These are phyloP conservation scores for Microcera coccophila DNA, from an alignment of 2,329 filamentous ascomycete species.

Conservation along the genomic window DNA sequence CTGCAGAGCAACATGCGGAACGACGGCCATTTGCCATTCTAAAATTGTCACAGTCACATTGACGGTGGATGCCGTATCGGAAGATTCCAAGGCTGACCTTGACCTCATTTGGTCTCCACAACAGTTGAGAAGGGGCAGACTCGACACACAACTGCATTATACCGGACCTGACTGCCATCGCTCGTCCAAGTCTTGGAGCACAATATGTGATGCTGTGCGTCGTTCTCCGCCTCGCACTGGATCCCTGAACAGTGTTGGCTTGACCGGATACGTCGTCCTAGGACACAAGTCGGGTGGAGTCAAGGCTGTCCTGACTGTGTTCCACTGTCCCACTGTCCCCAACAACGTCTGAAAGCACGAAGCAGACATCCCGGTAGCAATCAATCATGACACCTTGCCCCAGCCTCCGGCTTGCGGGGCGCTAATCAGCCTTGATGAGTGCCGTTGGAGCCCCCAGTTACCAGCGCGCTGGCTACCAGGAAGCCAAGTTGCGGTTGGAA, in stretches of 20 bases:
- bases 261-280: no score
- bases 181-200: background rate
- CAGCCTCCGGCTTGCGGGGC: background rate
- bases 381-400: background rate
- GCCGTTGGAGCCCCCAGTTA: background rate
- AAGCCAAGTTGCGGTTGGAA: background rate
- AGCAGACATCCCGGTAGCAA: background rate
- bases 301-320: background rate
- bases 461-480: background rate
- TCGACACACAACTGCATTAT: no score
- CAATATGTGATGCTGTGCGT: background rate
- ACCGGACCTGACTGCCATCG: background rate
- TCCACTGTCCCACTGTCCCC: background rate
- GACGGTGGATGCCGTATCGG: conserved; percentile 6
- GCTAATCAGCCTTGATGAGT: background rate
- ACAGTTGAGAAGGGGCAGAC: no score
- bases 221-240: background rate
- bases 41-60: conserved; percentile 11
- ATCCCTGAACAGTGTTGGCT: background rate
- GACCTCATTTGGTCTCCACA: background rate
- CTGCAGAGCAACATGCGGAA: no score
- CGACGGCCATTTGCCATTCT: conserved; percentile 5
- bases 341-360: background rate
- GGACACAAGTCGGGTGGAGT: background rate
- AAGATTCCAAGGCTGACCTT: background rate